A percentile compares a stretch with the other conserved stretches of the same genome.
Evolutionary conservation across 1,284 basidiomycete genomes (phyloP).

Genomic region (Vanrija humicola): DNA sequence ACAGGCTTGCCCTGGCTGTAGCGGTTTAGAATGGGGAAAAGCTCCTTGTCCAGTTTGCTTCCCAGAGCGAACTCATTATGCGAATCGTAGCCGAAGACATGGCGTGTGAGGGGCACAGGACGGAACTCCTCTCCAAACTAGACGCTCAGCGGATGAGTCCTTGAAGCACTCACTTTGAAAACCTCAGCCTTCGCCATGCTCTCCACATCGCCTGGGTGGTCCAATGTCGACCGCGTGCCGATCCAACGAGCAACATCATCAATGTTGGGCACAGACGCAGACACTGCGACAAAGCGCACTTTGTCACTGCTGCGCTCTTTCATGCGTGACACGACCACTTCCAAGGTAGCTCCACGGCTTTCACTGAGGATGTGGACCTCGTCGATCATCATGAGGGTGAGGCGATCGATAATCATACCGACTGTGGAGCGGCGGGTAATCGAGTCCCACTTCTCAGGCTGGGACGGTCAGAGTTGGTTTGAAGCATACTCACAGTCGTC

Average conservation of each 20-base stretch:
- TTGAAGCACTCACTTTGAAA: conserved; percentile 59
- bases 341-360: conserved; percentile 79
- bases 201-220: not conserved
- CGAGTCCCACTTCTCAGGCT: conserved; percentile 95
- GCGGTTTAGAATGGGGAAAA: conserved; percentile 66
- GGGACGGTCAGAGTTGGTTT: not conserved
- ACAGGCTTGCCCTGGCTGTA: conserved; percentile 73
- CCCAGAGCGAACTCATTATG: conserved; percentile 78
- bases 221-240: conserved; percentile 30
- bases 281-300: conserved; percentile 81
- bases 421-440: conserved; percentile 62
- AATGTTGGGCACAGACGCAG: conserved; percentile 89
- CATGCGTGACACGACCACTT: conserved; percentile 92
- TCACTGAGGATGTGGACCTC: conserved; percentile 93
- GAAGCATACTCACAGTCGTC: conserved; percentile 60
- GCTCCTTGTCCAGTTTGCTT: conserved; percentile 65
- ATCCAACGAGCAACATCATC: conserved; percentile 88
- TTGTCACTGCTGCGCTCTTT: conserved; percentile 54
- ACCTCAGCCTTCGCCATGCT: conserved; percentile 58
- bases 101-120: conserved; percentile 72
- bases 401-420: conserved; percentile 39
- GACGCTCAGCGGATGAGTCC: not conserved
- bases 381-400: conserved; percentile 74
- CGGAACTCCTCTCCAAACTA: conserved; percentile 89
- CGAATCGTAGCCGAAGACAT: conserved; percentile 61